These are phyloP conservation scores for Vigna reflexopilosa DNA, from an alignment of 306 rosid genomes.

Conservation along the genomic window DNA sequence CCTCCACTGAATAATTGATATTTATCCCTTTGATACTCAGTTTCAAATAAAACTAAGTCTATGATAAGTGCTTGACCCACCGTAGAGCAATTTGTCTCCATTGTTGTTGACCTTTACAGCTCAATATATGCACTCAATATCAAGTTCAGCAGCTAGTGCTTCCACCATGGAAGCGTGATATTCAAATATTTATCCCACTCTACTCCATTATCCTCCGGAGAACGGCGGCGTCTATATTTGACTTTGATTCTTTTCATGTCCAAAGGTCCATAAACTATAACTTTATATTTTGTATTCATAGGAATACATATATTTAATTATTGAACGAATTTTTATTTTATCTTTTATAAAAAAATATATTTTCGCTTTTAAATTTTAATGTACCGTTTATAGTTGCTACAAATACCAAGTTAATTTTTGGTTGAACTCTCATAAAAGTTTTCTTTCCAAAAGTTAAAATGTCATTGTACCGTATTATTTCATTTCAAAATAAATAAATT, in stretches of 20 bases:
- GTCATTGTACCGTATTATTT: too few relatives aligned
- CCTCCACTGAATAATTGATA: neutral
- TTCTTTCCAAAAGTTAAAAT: too few relatives aligned
- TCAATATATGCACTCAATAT: neutral
- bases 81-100: neutral
- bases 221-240: neutral
- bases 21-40: neutral
- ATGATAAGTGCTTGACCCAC: neutral
- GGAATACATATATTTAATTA: too few relatives aligned
- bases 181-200: neutral
- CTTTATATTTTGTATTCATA: neutral
- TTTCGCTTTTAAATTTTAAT: too few relatives aligned
- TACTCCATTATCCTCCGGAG: neutral
- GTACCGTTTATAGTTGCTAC: too few relatives aligned
- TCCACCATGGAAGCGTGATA: neutral
- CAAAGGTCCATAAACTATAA: neutral
- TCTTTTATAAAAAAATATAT: too few relatives aligned
- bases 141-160: neutral
- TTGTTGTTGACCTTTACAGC: neutral
- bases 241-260: neutral
- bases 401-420: too few relatives aligned
- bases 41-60: neutral
- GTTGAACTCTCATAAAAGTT: too few relatives aligned
- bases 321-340: too few relatives aligned
- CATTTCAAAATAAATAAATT: too few relatives aligned